Evolutionary conservation across 2,329 filamentous ascomycete genomes (phyloP).

Genomic region (Cercospora citrullina): DNA sequence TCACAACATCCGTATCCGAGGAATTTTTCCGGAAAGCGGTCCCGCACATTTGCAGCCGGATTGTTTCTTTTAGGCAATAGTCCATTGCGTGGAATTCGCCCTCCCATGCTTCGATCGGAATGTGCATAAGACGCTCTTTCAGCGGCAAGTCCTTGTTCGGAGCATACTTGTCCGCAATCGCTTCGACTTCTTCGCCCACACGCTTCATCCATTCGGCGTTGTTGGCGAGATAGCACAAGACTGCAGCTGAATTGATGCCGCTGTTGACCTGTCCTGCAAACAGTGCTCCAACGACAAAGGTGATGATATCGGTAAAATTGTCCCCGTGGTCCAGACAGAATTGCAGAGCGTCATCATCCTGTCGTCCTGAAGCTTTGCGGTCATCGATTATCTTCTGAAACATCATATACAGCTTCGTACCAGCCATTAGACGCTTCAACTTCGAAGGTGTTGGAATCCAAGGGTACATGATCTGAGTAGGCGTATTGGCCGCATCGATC

Average conservation of each 20-base stretch:
- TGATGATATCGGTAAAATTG: slow-evolving; percentile 37
- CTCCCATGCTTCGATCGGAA: slow-evolving; percentile 59
- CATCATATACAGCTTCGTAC: slow-evolving; percentile 51
- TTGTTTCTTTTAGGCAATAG: slow-evolving; percentile 55
- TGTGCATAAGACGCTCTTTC: slow-evolving; percentile 43
- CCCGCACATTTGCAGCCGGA: slow-evolving; percentile 53
- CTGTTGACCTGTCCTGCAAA: slow-evolving; percentile 61
- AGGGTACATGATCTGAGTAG: slow-evolving; percentile 54
- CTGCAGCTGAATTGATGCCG: slow-evolving; percentile 57
- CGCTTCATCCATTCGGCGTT: slow-evolving; percentile 49
- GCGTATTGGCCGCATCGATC: slow-evolving; percentile 49
- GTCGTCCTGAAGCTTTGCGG: slow-evolving; percentile 45
- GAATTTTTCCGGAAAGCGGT: slow-evolving; percentile 55
- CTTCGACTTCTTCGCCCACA: slow-evolving; percentile 51
- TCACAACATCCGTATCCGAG: slow-evolving; percentile 47
- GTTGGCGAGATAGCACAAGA: slow-evolving; percentile 53
- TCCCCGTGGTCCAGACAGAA: slow-evolving; percentile 55
- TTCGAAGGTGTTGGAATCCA: slow-evolving; percentile 51
- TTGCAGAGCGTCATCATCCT: slow-evolving; percentile 55
- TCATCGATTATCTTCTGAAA: slow-evolving; percentile 52
- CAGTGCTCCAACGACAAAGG: slow-evolving; percentile 56
- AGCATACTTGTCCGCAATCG: slow-evolving; percentile 46
- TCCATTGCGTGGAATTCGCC: slow-evolving; percentile 55
- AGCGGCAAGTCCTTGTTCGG: slow-evolving; percentile 39
- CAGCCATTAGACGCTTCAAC: slow-evolving; percentile 48